Conservation (phyloP, 1,284 basidiomycete species). For the Takashimella koratensis region DNA sequence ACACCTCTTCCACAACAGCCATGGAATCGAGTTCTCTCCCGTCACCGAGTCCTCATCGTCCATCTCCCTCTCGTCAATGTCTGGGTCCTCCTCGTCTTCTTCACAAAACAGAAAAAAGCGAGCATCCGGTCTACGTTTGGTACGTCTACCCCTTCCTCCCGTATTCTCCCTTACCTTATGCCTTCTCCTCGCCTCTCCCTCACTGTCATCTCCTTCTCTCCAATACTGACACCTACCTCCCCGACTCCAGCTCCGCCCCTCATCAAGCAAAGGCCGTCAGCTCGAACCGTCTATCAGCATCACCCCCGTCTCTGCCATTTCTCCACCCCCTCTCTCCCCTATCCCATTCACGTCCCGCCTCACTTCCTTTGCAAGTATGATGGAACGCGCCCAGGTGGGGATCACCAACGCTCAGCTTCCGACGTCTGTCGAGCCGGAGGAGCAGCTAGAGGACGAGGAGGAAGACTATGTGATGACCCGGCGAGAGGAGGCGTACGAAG, state of each 20-base stretch:
- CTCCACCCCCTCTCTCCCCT: not conserved
- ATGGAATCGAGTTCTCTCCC: not conserved
- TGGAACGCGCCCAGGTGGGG: not conserved
- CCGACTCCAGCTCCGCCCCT: slow-evolving; percentile 12
- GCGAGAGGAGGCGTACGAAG: slow-evolving; percentile 1
- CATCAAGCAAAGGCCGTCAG: slow-evolving; percentile 5
- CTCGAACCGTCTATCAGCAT: not conserved
- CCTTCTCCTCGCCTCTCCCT: too few species aligned
- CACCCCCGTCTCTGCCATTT: not conserved
- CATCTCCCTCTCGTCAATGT: not conserved
- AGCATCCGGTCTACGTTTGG: slow-evolving; percentile 9
- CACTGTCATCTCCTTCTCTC: too few species aligned
- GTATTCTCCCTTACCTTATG: too few species aligned
- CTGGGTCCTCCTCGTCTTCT: not conserved
- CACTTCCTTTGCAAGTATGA: not conserved
- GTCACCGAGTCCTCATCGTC: not conserved
- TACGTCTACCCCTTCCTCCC: slow-evolving; percentile 1
- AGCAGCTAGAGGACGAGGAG: not conserved
- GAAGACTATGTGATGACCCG: not conserved
- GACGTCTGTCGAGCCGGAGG: not conserved
- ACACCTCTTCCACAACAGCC: not conserved
- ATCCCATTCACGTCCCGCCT: not conserved
- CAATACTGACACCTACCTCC: too few species aligned
- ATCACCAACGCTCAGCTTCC: not conserved
- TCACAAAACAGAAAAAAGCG: slow-evolving; percentile 8